Conservation (phyloP, 768 basidiomycete genomes). For the Phanerochaete sordida region DNA sequence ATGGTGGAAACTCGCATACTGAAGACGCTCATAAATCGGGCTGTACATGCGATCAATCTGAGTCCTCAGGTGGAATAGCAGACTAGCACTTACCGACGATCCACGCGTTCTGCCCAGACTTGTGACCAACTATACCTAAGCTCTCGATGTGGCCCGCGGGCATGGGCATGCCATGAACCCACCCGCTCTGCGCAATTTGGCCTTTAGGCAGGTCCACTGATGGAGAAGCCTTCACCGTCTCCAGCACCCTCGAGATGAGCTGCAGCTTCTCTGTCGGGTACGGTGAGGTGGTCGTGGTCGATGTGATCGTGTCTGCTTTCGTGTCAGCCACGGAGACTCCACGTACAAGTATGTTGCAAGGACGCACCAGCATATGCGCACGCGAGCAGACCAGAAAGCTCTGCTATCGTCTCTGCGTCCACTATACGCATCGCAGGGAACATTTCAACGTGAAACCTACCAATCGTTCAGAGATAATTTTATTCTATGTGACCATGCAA, state of each 20-base stretch:
- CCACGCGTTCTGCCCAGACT: background rate
- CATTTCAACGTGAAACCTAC: slow-evolving; percentile 18
- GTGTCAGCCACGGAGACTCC: background rate
- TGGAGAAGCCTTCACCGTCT: background rate
- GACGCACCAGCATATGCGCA: background rate
- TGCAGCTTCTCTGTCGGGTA: background rate
- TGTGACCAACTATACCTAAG: background rate
- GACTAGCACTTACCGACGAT: background rate
- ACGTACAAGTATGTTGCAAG: background rate
- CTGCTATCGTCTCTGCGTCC: background rate
- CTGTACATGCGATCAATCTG: too few species aligned
- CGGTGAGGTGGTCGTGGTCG: background rate
- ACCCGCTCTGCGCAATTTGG: too few species aligned
- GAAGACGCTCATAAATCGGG: background rate
- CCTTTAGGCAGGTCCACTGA: background rate
- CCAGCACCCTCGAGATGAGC: background rate
- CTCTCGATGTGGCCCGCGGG: too few species aligned
- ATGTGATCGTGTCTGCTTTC: background rate
- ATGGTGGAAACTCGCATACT: background rate
- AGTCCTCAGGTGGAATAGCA: too few species aligned
- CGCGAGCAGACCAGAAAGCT: background rate
- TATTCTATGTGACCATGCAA: too few species aligned
- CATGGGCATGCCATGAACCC: too few species aligned
- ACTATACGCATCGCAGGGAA: slow-evolving; percentile 13
- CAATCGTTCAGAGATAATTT: too few species aligned